Conservation (phyloP, 2,329 filamentous ascomycete species). For the Alternaria longipes region DNA sequence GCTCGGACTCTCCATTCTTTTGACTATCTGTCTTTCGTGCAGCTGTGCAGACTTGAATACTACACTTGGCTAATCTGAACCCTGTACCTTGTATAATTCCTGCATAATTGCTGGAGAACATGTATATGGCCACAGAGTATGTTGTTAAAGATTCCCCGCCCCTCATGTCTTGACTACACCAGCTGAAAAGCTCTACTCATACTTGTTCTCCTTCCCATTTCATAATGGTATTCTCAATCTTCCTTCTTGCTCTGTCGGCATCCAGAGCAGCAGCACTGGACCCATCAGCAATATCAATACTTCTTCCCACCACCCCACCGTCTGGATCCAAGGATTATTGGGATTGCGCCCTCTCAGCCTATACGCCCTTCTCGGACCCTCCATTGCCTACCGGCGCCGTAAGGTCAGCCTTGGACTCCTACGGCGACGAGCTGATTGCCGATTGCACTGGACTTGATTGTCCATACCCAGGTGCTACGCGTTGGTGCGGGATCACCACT, state of each 20-base stretch:
- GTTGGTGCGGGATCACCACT: too few species aligned
- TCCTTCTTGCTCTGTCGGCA: background rate
- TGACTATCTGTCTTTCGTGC: background rate
- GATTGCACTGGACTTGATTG: too few species aligned
- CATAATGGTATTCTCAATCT: background rate
- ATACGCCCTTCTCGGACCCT: background rate
- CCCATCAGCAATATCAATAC: background rate
- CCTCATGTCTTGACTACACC: too few species aligned
- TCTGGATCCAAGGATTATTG: background rate
- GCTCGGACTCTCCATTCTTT: background rate
- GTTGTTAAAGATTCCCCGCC: too few species aligned
- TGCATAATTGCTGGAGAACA: too few species aligned
- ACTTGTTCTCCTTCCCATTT: background rate
- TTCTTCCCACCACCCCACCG: background rate
- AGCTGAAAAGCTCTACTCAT: too few species aligned
- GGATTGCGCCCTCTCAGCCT: background rate
- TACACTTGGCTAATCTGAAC: background rate
- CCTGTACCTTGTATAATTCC: background rate
- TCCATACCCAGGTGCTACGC: too few species aligned
- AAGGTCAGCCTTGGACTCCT: too few species aligned
- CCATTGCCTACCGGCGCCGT: background rate
- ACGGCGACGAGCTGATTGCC: too few species aligned
- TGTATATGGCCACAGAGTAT: too few species aligned
- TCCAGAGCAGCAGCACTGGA: background rate
- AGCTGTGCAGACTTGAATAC: background rate